Percentiles rank a stretch among this genome's conserved stretches.
Evolutionary conservation across 352 stramenopile genomes (phyloP).

Genomic region (Phytopythium chamaehyphon): DNA sequence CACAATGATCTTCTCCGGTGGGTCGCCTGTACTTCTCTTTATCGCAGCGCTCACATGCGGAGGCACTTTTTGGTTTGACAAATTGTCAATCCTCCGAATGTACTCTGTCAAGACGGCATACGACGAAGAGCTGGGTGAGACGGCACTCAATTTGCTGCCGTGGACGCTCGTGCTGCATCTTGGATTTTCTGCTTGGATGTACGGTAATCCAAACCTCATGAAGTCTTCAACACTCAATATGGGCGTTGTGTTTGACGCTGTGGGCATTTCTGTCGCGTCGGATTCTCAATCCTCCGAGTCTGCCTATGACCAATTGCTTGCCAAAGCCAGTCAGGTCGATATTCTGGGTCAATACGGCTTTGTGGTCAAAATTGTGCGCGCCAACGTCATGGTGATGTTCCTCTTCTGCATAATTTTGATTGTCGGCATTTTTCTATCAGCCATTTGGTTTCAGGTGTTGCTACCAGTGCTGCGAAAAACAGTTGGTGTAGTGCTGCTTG

Average conservation of each 20-base stretch:
- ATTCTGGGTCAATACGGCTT: conserved; percentile 48
- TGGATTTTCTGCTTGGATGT: conserved; percentile 81
- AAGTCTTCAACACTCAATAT: conserved; percentile 46
- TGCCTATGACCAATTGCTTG: conserved; percentile 38
- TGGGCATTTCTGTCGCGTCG: conserved; percentile 20
- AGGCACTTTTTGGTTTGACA: conserved; percentile 78
- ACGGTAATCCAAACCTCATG: conserved; percentile 68
- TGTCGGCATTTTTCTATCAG: conserved; percentile 51
- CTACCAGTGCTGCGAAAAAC: conserved; percentile 45
- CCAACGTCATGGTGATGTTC: conserved; percentile 74
- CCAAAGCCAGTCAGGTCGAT: conserved; percentile 38
- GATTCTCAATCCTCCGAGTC: conserved; percentile 26
- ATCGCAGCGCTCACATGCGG: conserved; percentile 58
- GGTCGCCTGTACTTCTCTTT: conserved; percentile 75
- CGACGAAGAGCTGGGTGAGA: conserved; percentile 70
- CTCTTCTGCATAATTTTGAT: conserved; percentile 55
- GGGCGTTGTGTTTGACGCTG: conserved; percentile 25
- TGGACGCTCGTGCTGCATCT: conserved; percentile 73
- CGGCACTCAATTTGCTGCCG: conserved; percentile 46
- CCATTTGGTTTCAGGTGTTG: conserved; percentile 44
- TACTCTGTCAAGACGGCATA: conserved; percentile 81
- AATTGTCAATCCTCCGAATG: conserved; percentile 68
- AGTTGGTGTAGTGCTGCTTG: conserved; percentile 22
- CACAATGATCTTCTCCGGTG: conserved; percentile 77
- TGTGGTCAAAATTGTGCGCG: conserved; percentile 64